These are phyloP conservation scores for Acanthamoeba comandoni DNA, from an alignment of 208 protist genomes.

Conservation along the genomic window DNA sequence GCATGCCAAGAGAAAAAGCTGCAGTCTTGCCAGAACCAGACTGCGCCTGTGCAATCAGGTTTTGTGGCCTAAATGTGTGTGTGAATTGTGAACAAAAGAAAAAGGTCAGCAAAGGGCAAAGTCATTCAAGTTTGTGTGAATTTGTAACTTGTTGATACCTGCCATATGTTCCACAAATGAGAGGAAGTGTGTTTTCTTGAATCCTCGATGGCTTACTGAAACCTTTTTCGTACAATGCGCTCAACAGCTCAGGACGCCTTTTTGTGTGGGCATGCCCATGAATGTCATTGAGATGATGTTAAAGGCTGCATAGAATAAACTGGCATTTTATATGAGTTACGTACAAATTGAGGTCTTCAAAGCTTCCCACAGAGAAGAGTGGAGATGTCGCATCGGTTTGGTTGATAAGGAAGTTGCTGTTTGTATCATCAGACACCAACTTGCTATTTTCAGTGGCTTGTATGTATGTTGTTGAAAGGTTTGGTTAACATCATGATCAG, in stretches of 20 bases:
- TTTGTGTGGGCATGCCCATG: background rate
- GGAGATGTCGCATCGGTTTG: slow-evolving; percentile 78
- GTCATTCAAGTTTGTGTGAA: background rate
- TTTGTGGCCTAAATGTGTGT: slow-evolving; percentile 55
- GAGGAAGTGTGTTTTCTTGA: slow-evolving; percentile 86
- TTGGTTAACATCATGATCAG: too few species aligned
- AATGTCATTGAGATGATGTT: background rate
- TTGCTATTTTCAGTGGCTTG: too few species aligned
- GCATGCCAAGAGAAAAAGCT: slow-evolving; percentile 87
- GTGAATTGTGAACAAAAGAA: slow-evolving; percentile 6
- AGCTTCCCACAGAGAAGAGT: slow-evolving; percentile 78
- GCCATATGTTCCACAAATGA: slow-evolving; percentile 76
- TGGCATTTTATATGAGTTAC: background rate
- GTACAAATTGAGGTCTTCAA: slow-evolving; percentile 80
- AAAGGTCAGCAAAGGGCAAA: background rate
- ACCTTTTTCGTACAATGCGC: slow-evolving; percentile 86
- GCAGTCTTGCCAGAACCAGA: slow-evolving; percentile 90
- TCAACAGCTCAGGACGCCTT: slow-evolving; percentile 80
- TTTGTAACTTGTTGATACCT: too few species aligned
- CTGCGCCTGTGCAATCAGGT: slow-evolving; percentile 88
- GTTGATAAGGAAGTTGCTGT: slow-evolving; percentile 43
- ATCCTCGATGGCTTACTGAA: slow-evolving; percentile 88
- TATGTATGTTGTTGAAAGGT: too few species aligned
- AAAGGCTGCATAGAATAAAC: background rate
- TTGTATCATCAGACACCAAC: slow-evolving; percentile 11